Evolutionary conservation across 1,139 yeast species (phyloP).

Genomic region (Citeromyces hawaiiensis): DNA sequence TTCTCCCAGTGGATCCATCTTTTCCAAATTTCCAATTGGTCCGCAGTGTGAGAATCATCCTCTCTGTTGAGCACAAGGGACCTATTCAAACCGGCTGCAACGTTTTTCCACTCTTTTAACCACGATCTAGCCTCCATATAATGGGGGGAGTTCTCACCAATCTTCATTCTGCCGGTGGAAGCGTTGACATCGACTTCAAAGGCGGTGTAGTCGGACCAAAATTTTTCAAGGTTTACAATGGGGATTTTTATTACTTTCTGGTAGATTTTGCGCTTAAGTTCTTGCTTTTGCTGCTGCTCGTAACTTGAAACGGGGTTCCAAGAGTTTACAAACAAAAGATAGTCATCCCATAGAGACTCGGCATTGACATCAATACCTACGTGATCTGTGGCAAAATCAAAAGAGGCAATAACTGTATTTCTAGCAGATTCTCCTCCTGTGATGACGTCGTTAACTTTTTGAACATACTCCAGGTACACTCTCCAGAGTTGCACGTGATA

Average conservation of each 20-base stretch:
- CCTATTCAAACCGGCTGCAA: slow-evolving; percentile 33
- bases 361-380: slow-evolving; percentile 72
- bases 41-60: slow-evolving; percentile 9
- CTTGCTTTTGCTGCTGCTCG: slow-evolving; percentile 80
- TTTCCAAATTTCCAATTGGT: slow-evolving; percentile 46
- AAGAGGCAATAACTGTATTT: slow-evolving; percentile 65
- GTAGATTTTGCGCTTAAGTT: slow-evolving; percentile 63
- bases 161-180: slow-evolving; percentile 72
- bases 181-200: slow-evolving; percentile 76
- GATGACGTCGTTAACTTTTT: slow-evolving; percentile 64
- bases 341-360: slow-evolving; percentile 71
- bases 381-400: slow-evolving; percentile 66
- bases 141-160: slow-evolving; percentile 73
- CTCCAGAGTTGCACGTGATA: slow-evolving; percentile 59
- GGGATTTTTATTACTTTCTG: slow-evolving; percentile 64
- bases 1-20: slow-evolving; percentile 75
- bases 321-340: slow-evolving; percentile 61
- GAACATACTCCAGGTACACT: slow-evolving; percentile 63
- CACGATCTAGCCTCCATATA: slow-evolving; percentile 84
- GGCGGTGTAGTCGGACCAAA: slow-evolving; percentile 66
- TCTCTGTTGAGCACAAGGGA: slow-evolving; percentile 6
- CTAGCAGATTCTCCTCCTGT: slow-evolving; percentile 84
- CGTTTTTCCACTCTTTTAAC: slow-evolving; percentile 54
- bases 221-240: slow-evolving; percentile 53
- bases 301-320: slow-evolving; percentile 75